Evolutionary conservation across 2,329 filamentous ascomycete genomes (phyloP).

Genomic region (Scedosporium apiospermum): DNA sequence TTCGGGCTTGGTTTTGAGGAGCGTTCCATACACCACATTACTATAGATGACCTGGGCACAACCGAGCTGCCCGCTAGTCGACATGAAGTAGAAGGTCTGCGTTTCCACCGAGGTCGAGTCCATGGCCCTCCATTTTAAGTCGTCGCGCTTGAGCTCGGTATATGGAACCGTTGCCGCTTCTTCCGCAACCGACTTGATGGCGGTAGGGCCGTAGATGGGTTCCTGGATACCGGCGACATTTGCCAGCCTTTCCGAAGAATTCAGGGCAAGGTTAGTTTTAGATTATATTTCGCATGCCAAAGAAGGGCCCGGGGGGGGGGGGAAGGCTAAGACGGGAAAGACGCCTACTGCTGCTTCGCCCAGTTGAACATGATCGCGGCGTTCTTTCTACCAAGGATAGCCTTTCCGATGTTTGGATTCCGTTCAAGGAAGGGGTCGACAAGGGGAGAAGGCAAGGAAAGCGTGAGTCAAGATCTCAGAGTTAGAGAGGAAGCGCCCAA

Average conservation of each 20-base stretch:
- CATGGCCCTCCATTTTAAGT: constrained; percentile 74
- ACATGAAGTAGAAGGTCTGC: constrained; percentile 83
- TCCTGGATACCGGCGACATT: constrained; percentile 92
- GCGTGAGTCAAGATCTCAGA: background rate
- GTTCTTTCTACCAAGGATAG: constrained; percentile 2
- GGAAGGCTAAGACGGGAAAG: constrained; percentile 5
- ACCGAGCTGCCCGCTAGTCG: constrained; percentile 66
- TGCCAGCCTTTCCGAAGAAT: constrained; percentile 41
- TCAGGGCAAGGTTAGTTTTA: background rate
- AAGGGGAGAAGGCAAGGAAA: background rate
- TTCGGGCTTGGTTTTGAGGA: background rate
- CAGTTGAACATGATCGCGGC: constrained; percentile 71
- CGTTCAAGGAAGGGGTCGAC: background rate
- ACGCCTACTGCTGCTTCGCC: constrained; percentile 77
- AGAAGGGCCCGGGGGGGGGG: constrained; percentile 4
- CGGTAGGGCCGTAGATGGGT: constrained; percentile 85
- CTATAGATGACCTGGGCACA: constrained; percentile 94
- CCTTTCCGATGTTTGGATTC: background rate
- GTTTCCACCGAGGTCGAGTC: constrained; percentile 88
- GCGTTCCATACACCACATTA: constrained; percentile 70
- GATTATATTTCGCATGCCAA: constrained; percentile 13
- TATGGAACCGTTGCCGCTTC: constrained; percentile 71
- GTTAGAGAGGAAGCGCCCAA: background rate
- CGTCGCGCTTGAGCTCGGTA: constrained; percentile 66
- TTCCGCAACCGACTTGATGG: constrained; percentile 75